Evolutionary conservation across 73 alveolate genomes (phyloP).

Genomic region (Paramecium tetraurelia): DNA sequence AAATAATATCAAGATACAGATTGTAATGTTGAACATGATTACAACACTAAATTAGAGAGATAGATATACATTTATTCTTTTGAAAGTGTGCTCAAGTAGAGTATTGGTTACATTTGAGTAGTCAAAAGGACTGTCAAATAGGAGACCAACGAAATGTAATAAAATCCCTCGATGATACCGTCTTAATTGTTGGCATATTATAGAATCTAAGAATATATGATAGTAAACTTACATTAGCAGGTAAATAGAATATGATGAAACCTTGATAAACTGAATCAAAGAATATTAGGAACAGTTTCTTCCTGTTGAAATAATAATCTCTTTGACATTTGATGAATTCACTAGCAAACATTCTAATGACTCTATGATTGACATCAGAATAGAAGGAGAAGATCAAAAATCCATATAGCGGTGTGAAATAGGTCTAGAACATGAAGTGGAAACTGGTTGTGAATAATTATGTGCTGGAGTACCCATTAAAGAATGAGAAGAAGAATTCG

Average conservation of each 20-base stretch:
- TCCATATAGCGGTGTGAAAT: not conserved
- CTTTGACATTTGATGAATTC: constrained; percentile 48
- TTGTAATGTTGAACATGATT: not conserved
- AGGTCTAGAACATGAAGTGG: constrained; percentile 29
- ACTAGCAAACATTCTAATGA: constrained; percentile 36
- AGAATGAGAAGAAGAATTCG: constrained; percentile 40
- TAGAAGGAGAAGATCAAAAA: not conserved
- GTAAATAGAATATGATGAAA: constrained; percentile 14
- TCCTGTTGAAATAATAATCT: constrained; percentile 19
- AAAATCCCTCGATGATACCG: constrained; percentile 38
- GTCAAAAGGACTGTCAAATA: not conserved
- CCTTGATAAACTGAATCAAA: constrained; percentile 40
- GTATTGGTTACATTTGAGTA: not conserved
- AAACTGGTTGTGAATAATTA: constrained; percentile 34
- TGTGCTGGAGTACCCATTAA: constrained; percentile 19
- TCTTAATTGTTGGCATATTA: constrained; percentile 9
- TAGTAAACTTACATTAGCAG: not conserved
- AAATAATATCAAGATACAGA: not conserved
- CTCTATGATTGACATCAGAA: constrained; percentile 38
- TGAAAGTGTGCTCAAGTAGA: not conserved
- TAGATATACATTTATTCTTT: constrained; percentile 18
- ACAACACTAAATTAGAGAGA: not conserved
- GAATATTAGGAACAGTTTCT: not conserved
- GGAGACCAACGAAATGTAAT: constrained; percentile 19
- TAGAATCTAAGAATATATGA: not conserved